These are phyloP conservation scores for Diatrype stigma DNA, from an alignment of 2,329 filamentous ascomycete genomes.

Conservation along the genomic window DNA sequence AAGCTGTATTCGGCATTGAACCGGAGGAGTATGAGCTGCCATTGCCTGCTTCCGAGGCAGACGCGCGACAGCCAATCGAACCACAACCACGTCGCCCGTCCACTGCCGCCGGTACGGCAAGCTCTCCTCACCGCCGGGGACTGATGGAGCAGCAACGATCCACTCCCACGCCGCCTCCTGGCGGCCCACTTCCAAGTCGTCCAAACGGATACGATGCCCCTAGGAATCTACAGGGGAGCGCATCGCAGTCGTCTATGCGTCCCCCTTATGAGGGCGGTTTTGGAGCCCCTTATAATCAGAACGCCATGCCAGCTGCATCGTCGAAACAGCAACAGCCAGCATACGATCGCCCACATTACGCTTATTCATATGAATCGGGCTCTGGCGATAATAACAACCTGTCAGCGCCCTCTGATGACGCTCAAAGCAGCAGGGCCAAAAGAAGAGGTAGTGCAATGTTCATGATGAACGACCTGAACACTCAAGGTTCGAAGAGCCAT, in stretches of 20 bases:
- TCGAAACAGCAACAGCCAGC: constrained; percentile 14
- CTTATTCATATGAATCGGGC: constrained; percentile 25
- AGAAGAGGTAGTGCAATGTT: constrained; percentile 61
- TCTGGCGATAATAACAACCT: constrained; percentile 21
- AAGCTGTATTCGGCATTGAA: constrained; percentile 73
- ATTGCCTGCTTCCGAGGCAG: constrained; percentile 36
- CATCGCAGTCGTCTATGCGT: constrained; percentile 28
- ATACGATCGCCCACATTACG: constrained; percentile 36
- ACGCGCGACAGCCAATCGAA: constrained; percentile 25
- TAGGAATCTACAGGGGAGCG: constrained; percentile 30
- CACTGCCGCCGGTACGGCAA: constrained; percentile 45
- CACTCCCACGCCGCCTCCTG: constrained; percentile 48
- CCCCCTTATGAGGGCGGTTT: constrained; percentile 44
- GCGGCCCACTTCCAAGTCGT: constrained; percentile 34
- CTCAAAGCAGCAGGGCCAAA: constrained; percentile 36
- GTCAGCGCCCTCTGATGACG: constrained; percentile 30
- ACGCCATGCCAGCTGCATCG: constrained; percentile 7
- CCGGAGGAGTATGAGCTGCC: constrained; percentile 61
- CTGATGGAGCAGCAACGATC: constrained; percentile 38
- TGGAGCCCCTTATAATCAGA: constrained; percentile 31
- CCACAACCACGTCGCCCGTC: constrained; percentile 42
- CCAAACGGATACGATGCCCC: constrained; percentile 41
- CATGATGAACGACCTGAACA: constrained; percentile 43
- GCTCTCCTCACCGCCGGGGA: constrained; percentile 49
- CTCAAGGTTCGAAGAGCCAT: constrained; percentile 49